Base-by-base conservation (phyloP, 2,329 filamentous ascomycete genomes). In the Microsporum audouinii region DNA sequence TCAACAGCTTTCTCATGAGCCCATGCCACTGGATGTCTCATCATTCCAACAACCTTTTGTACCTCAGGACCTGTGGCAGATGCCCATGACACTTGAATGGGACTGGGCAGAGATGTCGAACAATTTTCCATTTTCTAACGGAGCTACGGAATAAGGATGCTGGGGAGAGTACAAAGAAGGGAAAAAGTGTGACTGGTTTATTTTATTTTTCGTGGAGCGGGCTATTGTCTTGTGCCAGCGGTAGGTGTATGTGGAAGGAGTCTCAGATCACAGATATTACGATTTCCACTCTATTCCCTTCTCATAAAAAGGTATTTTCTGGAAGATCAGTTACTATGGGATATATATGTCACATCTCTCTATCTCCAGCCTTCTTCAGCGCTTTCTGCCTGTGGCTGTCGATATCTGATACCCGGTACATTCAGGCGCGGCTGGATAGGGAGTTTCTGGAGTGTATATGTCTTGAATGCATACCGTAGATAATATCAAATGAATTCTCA, bases 21-120 rank as follows among this genome's bases (percentile, higher is more conserved):
- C 71, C 36, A 69, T 71, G 8, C 68, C 70, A 6, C 63, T 71
- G 34, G 70, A 69, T 60, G 70, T 76, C 39, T 72, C 75, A 10
- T 69, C 79, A 17, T 91, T 91, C 70, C 87, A 91, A 68, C 88
- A 95, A 66, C 91, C 91, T 0, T 87, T 96, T 68, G 84, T 97
- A 27, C 92, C 94, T 3, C 90, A 92, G 68, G 94, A 97, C 74
- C 75, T 97, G 31, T 99, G 94, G 85, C 88, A 92, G 72, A 86
- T 97, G 83, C 91, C 92, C 1, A 95, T 96, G 86, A 95, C 89
- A 2, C 81, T 97, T 27, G 92, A 97, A 71, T 96, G 91, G 91
- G 90, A 88, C 66, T 88, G 85, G 86, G 83, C 76, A 2, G 77
- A 79, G 61, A 64, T 66, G 63, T 39, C 61, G 3, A 62, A 60